phyloP scores from a whole-genome alignment of 345 rosid genomes.

The Rhizophora apiculata region DNA sequence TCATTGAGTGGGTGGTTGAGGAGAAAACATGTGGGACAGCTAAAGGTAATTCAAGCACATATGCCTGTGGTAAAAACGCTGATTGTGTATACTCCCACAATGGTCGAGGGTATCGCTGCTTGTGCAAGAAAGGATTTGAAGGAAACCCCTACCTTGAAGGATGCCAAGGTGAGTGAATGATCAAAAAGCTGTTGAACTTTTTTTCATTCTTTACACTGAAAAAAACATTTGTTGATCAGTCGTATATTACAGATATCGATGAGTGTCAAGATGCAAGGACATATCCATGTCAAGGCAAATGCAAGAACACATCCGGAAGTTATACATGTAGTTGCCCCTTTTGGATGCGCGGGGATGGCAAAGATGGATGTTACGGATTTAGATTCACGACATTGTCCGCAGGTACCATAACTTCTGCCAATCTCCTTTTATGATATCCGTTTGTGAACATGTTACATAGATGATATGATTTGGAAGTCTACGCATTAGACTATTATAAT shows the following conservation, averaged over 20 bases:
- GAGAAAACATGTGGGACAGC: not conserved
- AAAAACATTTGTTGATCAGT: not conserved
- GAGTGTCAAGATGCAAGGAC: conserved; percentile 5
- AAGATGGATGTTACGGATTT: conserved; percentile 18
- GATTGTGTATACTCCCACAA: not conserved
- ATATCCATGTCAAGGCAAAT: conserved; percentile 12
- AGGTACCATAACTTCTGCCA: not conserved
- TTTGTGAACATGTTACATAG: too few relatives aligned
- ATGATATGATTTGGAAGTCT: too few relatives aligned
- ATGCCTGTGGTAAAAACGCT: conserved; percentile 12
- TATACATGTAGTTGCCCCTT: conserved; percentile 18
- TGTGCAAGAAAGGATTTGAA: conserved; percentile 9
- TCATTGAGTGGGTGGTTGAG: conserved; percentile 16
- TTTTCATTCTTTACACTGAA: not conserved
- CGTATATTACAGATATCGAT: conserved; percentile 5
- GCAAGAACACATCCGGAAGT: conserved; percentile 7
- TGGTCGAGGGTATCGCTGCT: conserved; percentile 11
- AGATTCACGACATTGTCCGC: conserved; percentile 2
- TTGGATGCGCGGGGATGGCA: conserved; percentile 21
- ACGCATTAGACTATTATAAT: too few relatives aligned
- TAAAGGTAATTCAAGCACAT: not conserved
- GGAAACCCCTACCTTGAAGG: conserved; percentile 22
- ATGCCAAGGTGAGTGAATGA: conserved; percentile 15
- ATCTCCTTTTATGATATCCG: too few relatives aligned
- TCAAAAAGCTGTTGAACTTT: not conserved